Percentiles rank a stretch among this genome's conserved stretches.
Conservation (phyloP, 148 eudicot species). For the Chenopodium suecicum region DNA sequence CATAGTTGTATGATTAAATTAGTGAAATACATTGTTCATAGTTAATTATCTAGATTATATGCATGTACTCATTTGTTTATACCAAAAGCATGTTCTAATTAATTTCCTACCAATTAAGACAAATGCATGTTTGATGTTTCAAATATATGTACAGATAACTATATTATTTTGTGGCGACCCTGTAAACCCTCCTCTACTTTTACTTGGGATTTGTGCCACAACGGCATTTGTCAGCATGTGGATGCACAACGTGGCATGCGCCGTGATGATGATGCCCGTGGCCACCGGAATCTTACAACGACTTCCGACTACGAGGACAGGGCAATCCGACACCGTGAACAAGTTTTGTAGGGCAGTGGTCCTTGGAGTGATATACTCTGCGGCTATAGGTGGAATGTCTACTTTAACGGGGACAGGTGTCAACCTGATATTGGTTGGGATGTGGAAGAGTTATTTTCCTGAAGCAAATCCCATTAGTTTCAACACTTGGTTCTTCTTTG, state of each 20-base stretch:
- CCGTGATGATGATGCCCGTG: conserved; percentile 96
- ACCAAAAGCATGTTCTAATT: too few species aligned
- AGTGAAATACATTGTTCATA: too few species aligned
- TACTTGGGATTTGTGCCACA: conserved; percentile 85
- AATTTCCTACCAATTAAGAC: too few species aligned
- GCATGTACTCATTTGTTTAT: too few species aligned
- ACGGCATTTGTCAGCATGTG: conserved; percentile 94
- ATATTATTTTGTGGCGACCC: conserved; percentile 82
- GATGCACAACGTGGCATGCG: conserved; percentile 95
- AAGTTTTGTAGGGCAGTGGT: conserved; percentile 81
- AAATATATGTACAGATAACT: conserved; percentile 50
- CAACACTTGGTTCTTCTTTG: conserved; percentile 74
- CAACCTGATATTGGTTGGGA: conserved; percentile 90
- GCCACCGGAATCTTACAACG: conserved; percentile 89
- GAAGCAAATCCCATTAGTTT: conserved; percentile 69
- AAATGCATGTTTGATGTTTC: neutral
- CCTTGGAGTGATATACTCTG: conserved; percentile 73
- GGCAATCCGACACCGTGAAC: conserved; percentile 31
- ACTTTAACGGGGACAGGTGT: conserved; percentile 96
- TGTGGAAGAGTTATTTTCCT: conserved; percentile 96
- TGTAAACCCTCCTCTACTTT: conserved; percentile 67
- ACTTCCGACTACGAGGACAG: conserved; percentile 45
- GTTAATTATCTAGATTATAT: too few species aligned
- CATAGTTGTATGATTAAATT: too few species aligned
- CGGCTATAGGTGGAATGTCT: conserved; percentile 84